A percentile compares a stretch with the other conserved stretches of the same genome.
Conservation (phyloP, 2,329 filamentous ascomycete species). For the Biscogniauxia sp. region DNA sequence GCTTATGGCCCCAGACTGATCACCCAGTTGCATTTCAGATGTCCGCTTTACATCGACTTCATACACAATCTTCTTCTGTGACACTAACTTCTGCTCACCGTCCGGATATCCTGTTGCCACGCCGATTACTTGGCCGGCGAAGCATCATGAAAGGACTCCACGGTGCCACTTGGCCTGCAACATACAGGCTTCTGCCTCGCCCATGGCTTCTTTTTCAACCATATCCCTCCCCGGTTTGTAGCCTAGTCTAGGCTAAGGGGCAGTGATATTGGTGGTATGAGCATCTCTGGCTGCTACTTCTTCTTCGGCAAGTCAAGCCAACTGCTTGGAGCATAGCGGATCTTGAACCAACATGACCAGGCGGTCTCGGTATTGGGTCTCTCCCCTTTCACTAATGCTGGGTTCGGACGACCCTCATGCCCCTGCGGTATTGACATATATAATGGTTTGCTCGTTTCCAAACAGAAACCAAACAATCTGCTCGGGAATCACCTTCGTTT, state of each 20-base stretch:
- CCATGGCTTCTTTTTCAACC: conserved; percentile 2
- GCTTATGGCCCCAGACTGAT: conserved; percentile 15
- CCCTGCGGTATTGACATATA: conserved; percentile 10
- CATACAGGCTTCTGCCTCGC: conserved; percentile 5
- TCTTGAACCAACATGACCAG: conserved; percentile 23
- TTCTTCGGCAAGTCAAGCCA: conserved; percentile 12
- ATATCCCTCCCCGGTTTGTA: not conserved
- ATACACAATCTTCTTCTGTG: not conserved
- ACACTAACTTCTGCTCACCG: conserved; percentile 7
- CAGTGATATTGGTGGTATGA: not conserved
- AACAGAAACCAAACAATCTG: conserved; percentile 23
- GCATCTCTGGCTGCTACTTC: conserved; percentile 11
- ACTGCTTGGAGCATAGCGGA: conserved; percentile 20
- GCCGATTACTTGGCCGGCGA: conserved; percentile 8
- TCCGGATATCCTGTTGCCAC: conserved; percentile 8
- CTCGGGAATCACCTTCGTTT: conserved; percentile 15
- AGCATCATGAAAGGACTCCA: conserved; percentile 5
- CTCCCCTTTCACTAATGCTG: conserved; percentile 15
- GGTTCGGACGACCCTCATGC: not conserved
- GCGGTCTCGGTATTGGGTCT: conserved; percentile 24
- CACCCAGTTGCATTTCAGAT: conserved; percentile 4
- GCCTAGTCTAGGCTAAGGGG: too few relatives aligned
- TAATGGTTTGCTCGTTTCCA: conserved; percentile 14
- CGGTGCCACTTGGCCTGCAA: conserved; percentile 13
- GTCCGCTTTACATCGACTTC: not conserved